Evolutionary conservation across 2,329 filamentous ascomycete species (phyloP).

Genomic region (Colletotrichum liaoningense): DNA sequence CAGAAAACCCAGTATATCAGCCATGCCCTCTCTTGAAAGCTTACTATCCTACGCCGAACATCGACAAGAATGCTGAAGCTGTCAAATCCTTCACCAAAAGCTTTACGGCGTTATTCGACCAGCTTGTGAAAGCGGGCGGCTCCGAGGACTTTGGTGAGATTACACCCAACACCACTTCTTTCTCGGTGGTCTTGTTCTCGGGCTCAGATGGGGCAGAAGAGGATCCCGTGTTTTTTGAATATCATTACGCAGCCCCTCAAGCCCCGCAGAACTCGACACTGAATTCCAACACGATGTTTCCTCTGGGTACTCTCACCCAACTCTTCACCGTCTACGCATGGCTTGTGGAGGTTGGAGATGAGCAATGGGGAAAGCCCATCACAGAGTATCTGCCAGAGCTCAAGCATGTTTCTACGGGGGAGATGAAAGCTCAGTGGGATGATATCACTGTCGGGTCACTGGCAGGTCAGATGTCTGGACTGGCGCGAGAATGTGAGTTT

Average conservation of each 20-base stretch:
- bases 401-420: not conserved
- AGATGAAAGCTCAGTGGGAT: slow-evolving; percentile 36
- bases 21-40: slow-evolving; percentile 37
- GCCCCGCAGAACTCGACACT: slow-evolving; percentile 28
- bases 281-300: slow-evolving; percentile 40
- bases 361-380: slow-evolving; percentile 42
- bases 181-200: slow-evolving; percentile 42
- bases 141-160: slow-evolving; percentile 40
- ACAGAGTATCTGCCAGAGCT: slow-evolving; percentile 45
- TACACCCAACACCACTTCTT: slow-evolving; percentile 41
- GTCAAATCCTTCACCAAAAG: slow-evolving; percentile 30
- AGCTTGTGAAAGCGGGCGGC: slow-evolving; percentile 36
- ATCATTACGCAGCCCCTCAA: slow-evolving; percentile 38
- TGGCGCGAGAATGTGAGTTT: slow-evolving; percentile 37
- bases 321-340: slow-evolving; percentile 48
- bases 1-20: slow-evolving; percentile 25
- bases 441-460: slow-evolving; percentile 39
- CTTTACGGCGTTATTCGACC: slow-evolving; percentile 38
- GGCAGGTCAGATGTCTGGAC: slow-evolving; percentile 40
- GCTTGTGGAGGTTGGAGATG: slow-evolving; percentile 43
- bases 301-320: slow-evolving; percentile 44
- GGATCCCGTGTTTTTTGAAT: slow-evolving; percentile 39
- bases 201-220: slow-evolving; percentile 10
- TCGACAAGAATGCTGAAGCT: slow-evolving; percentile 25
- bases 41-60: slow-evolving; percentile 36